Percentiles rank a stretch among this genome's conserved stretches.
Conservation (phyloP, 2,329 filamentous ascomycete species). For the Pyricularia pennisetigena region DNA sequence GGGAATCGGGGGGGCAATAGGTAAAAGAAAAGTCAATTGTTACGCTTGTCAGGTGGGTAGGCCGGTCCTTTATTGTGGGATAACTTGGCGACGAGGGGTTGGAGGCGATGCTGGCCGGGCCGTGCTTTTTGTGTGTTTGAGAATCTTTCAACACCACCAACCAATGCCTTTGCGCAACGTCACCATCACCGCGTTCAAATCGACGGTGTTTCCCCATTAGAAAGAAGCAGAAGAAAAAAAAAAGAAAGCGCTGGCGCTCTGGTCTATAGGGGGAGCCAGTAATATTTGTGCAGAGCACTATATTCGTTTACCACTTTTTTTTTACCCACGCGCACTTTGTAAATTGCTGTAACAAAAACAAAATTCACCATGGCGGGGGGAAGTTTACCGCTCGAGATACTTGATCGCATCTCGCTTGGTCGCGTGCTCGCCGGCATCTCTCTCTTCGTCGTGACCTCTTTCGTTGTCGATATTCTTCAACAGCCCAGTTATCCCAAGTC, state of each 20-base stretch:
- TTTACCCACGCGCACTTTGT: neutral
- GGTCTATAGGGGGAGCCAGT: neutral
- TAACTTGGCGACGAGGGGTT: too few species aligned
- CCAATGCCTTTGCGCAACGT: too few species aligned
- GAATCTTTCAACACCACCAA: neutral
- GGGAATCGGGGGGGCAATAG: neutral
- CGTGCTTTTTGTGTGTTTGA: neutral
- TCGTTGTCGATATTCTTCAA: slow-evolving; percentile 26
- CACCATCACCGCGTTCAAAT: neutral
- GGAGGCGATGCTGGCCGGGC: neutral
- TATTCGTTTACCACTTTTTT: neutral
- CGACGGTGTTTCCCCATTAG: neutral
- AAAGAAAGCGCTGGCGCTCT: neutral
- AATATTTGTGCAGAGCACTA: neutral
- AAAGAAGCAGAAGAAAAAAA: neutral
- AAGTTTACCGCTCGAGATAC: slow-evolving; percentile 14
- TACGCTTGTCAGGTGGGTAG: neutral
- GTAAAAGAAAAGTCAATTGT: neutral
- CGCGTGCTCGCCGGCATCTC: slow-evolving; percentile 17
- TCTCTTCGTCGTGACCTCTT: slow-evolving; percentile 25
- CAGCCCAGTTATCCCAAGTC: slow-evolving; percentile 28
- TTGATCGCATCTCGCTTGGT: slow-evolving; percentile 20
- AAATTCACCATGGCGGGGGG: slow-evolving; percentile 1
- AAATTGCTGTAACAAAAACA: neutral
- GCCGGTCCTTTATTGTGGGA: too few species aligned